A percentile compares a stretch with the other conserved stretches of the same genome.
These are phyloP conservation scores for Pseudoperonospora humuli DNA, from an alignment of 352 stramenopile species.

Conservation along the genomic window DNA sequence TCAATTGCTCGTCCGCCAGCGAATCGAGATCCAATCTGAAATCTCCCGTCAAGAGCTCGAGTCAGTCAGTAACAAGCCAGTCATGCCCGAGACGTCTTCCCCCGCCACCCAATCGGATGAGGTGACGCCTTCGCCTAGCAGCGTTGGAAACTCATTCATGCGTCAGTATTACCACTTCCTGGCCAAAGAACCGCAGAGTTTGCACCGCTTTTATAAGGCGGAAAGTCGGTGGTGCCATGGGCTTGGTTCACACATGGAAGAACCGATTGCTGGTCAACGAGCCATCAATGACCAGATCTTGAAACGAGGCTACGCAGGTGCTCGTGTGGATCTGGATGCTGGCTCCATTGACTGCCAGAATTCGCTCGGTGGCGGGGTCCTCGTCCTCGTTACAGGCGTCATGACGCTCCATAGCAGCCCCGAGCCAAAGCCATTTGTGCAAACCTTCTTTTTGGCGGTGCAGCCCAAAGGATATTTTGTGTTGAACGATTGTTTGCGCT, in stretches of 20 bases:
- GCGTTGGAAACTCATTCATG: slow-evolving; percentile 83
- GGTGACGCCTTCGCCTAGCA: slow-evolving; percentile 41
- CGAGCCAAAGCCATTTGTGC: slow-evolving; percentile 69
- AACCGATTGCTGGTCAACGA: slow-evolving; percentile 63
- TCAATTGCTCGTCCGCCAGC: slow-evolving; percentile 4
- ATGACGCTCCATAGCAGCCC: slow-evolving; percentile 60
- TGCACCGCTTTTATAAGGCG: slow-evolving; percentile 87
- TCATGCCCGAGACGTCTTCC: slow-evolving; percentile 43
- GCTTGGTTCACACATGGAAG: slow-evolving; percentile 72
- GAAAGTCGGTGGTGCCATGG: slow-evolving; percentile 78
- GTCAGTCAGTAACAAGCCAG: too few relatives aligned
- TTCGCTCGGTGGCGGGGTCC: slow-evolving; percentile 57
- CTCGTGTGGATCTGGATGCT: slow-evolving; percentile 70
- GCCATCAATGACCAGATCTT: slow-evolving; percentile 83
- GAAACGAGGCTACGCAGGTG: slow-evolving; percentile 62
- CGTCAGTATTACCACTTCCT: slow-evolving; percentile 87
- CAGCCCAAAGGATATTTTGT: slow-evolving; percentile 87
- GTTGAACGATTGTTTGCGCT: slow-evolving; percentile 81
- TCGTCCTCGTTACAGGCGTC: slow-evolving; percentile 82
- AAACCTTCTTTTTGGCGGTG: slow-evolving; percentile 84
- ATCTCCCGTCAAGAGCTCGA: slow-evolving; percentile 12
- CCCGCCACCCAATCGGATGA: slow-evolving; percentile 25
- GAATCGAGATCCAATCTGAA: slow-evolving; percentile 24
- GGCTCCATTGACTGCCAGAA: slow-evolving; percentile 84
- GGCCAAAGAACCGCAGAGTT: slow-evolving; percentile 71